Percentiles rank a stretch among this genome's conserved stretches.
phyloP scores from a whole-genome alignment of 495 filamentous ascomycete species.

The Penicillium canariense region DNA sequence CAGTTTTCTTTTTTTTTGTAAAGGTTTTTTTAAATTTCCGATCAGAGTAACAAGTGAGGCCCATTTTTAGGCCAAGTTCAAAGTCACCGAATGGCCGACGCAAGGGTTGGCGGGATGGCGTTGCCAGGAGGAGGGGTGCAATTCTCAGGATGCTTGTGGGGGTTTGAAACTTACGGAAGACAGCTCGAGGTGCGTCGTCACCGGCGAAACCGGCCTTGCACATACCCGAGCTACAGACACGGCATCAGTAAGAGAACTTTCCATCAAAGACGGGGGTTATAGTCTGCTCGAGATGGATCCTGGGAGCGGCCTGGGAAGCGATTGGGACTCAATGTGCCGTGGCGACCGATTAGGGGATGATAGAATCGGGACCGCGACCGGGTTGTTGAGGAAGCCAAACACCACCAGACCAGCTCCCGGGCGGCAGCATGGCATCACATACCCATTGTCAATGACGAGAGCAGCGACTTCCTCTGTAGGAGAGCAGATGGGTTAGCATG shows the following conservation, averaged over 20 bases:
- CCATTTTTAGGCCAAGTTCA: constrained; percentile 1
- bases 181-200: constrained; percentile 99
- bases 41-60: not conserved
- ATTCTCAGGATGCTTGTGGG: constrained; percentile 18
- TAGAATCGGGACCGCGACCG: constrained; percentile 28
- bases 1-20: constrained; percentile 20
- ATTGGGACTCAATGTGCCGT: constrained; percentile 21
- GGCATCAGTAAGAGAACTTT: constrained; percentile 47
- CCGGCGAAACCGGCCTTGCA: constrained; percentile 99
- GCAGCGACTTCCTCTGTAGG: constrained; percentile 97
- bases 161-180: constrained; percentile 88
- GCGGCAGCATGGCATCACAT: constrained; percentile 47
- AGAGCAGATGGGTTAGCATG: constrained; percentile 51
- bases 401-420: constrained; percentile 22
- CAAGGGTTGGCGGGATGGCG: constrained; percentile 29
- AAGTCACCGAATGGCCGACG: constrained; percentile 18
- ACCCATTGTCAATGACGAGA: constrained; percentile 99
- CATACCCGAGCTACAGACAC: constrained; percentile 87
- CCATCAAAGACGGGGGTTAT: not conserved
- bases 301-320: constrained; percentile 8
- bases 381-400: constrained; percentile 21
- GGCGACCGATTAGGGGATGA: constrained; percentile 18
- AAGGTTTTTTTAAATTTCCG: not conserved
- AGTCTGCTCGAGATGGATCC: not conserved
- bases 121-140: constrained; percentile 18